Conservation (phyloP, 176 grass and related monocot genomes). For the Stipa capillata region DNA sequence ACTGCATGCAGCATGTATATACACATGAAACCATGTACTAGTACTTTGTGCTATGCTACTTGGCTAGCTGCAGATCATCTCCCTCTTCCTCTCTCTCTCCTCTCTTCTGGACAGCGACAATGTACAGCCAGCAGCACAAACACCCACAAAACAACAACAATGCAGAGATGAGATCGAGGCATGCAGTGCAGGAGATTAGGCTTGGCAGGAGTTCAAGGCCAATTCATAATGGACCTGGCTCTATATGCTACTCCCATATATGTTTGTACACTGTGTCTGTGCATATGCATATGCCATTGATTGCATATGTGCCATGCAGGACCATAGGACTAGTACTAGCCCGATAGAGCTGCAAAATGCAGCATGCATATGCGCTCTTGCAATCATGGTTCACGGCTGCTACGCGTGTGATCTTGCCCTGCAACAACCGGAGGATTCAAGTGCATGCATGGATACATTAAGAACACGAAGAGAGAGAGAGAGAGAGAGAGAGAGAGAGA, state of each 20-base stretch:
- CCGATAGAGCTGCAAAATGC: not conserved
- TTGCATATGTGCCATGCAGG: not conserved
- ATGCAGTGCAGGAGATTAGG: not conserved
- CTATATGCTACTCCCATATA: not conserved
- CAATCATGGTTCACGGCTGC: not conserved
- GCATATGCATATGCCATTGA: not conserved
- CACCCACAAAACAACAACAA: constrained; percentile 5
- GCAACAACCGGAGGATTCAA: not conserved
- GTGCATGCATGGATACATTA: not conserved
- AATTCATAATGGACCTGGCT: not conserved
- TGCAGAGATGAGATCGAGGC: not conserved
- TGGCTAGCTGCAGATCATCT: not conserved
- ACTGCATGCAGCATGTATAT: not conserved
- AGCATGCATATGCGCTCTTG: not conserved
- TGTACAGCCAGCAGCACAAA: not conserved
- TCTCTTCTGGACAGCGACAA: not conserved
- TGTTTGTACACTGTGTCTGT: not conserved
- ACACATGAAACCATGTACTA: constrained; percentile 1
- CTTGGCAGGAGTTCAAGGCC: not conserved
- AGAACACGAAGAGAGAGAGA: not conserved
- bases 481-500: not conserved
- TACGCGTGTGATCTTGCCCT: not conserved
- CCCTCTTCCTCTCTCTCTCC: not conserved
- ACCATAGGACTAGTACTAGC: not conserved
- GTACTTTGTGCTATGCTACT: too few species aligned